phyloP scores from a whole-genome alignment of 495 filamentous ascomycete genomes.

The Aspergillus funiculosus region DNA sequence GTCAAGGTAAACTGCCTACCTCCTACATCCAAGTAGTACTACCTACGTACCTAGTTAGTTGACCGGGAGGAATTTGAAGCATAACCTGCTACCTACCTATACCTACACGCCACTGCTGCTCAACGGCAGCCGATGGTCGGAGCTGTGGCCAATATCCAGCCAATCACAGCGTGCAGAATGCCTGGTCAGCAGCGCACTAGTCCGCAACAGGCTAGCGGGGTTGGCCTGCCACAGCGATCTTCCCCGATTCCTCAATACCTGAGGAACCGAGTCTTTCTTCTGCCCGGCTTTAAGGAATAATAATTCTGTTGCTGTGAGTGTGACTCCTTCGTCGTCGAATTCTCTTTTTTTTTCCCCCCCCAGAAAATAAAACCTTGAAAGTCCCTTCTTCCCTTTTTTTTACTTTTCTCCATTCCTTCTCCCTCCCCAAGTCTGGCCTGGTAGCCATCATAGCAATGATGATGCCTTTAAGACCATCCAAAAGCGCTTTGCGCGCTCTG shows the following conservation, averaged over 20 bases:
- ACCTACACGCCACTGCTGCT: conserved; percentile 1
- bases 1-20: no score
- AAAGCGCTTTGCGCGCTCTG: conserved; percentile 41
- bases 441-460: conserved; percentile 37
- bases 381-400: conserved; percentile 24
- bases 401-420: conserved; percentile 21
- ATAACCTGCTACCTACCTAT: no score
- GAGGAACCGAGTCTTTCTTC: conserved; percentile 22
- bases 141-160: conserved; percentile 21
- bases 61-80: no score
- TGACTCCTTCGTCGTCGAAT: no score
- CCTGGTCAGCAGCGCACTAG: conserved; percentile 24
- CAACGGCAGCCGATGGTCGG: conserved; percentile 28
- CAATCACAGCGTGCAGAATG: conserved; percentile 30
- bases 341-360: conserved; percentile 14
- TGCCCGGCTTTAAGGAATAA: conserved; percentile 18
- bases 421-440: conserved; percentile 24
- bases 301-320: no score
- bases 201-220: background rate
- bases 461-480: conserved; percentile 47
- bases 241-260: no score
- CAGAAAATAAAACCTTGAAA: no score
- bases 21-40: no score
- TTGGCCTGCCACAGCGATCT: conserved; percentile 1
- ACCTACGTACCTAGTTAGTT: no score